These are phyloP conservation scores for Diaporthe sp. DNA, from an alignment of 2,329 filamentous ascomycete species.

Conservation along the genomic window DNA sequence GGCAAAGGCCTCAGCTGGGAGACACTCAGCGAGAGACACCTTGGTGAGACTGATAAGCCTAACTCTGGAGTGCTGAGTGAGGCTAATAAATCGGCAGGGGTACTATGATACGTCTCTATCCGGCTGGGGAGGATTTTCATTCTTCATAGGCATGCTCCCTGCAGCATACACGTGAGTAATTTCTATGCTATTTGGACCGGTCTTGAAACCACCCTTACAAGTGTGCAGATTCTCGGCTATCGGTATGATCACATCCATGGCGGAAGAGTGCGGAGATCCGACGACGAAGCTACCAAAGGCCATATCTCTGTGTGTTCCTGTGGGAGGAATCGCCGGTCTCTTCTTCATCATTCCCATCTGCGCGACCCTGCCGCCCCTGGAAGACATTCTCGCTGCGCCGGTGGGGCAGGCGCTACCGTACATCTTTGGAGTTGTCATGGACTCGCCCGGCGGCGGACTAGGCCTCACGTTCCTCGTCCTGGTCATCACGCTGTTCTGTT, in stretches of 20 bases:
- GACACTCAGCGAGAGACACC: constrained; percentile 65
- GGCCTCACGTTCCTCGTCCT: constrained; percentile 67
- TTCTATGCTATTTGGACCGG: too few species aligned
- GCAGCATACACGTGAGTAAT: constrained; percentile 63
- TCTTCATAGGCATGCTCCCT: constrained; percentile 74
- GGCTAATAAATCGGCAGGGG: constrained; percentile 47
- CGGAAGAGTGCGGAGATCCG: constrained; percentile 70
- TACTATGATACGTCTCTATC: constrained; percentile 69
- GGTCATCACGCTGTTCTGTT: constrained; percentile 70
- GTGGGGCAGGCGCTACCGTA: constrained; percentile 69
- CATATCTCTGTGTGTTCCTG: constrained; percentile 64
- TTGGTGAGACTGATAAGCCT: constrained; percentile 50
- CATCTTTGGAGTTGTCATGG: constrained; percentile 66
- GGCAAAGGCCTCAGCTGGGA: constrained; percentile 65
- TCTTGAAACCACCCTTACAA: background rate
- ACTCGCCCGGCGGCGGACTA: constrained; percentile 64
- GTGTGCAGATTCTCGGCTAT: constrained; percentile 64
- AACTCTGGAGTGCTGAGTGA: background rate
- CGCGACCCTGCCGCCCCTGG: constrained; percentile 56
- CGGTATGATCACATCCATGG: constrained; percentile 75
- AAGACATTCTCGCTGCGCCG: constrained; percentile 60
- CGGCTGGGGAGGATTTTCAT: constrained; percentile 72
- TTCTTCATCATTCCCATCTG: constrained; percentile 67
- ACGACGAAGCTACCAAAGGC: constrained; percentile 66
- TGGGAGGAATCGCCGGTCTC: constrained; percentile 67